Percentiles rank a stretch among this genome's conserved stretches.
phyloP scores from a whole-genome alignment of 345 rosid genomes.

The Clarkia xantiana region DNA sequence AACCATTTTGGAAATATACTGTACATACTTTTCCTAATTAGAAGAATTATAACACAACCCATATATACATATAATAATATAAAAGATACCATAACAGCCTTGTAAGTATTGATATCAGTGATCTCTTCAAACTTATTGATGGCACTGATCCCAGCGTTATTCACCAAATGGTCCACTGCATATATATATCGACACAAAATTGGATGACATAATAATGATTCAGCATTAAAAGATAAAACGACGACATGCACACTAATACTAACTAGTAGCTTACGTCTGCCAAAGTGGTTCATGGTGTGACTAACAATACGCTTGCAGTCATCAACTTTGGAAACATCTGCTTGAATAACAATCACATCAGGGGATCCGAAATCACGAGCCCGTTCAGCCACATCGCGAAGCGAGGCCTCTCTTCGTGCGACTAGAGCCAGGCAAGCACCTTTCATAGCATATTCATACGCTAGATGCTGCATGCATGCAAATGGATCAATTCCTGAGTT shows the following conservation, averaged over 20 bases:
- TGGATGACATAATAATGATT: neutral
- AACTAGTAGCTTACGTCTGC: no score
- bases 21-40: no score
- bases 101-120: conserved; percentile 23
- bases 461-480: conserved; percentile 21
- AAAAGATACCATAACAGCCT: conserved; percentile 31
- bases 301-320: conserved; percentile 32
- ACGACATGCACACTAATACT: no score
- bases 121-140: conserved; percentile 35
- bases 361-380: conserved; percentile 34
- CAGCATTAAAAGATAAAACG: no score
- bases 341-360: conserved; percentile 23
- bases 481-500: neutral
- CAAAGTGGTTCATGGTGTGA: conserved; percentile 31
- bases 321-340: conserved; percentile 41
- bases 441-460: conserved; percentile 44
- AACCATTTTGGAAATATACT: no score
- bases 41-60: no score
- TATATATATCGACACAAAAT: neutral
- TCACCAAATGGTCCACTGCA: conserved; percentile 60
- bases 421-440: conserved; percentile 49
- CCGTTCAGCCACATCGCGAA: conserved; percentile 25
- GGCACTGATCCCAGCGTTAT: conserved; percentile 42
- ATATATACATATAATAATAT: no score
- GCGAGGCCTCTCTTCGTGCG: conserved; percentile 29